Percentiles rank a stretch among this genome's conserved stretches.
Conservation (phyloP, 1,284 basidiomycete genomes). For the Trametes pubescens region DNA sequence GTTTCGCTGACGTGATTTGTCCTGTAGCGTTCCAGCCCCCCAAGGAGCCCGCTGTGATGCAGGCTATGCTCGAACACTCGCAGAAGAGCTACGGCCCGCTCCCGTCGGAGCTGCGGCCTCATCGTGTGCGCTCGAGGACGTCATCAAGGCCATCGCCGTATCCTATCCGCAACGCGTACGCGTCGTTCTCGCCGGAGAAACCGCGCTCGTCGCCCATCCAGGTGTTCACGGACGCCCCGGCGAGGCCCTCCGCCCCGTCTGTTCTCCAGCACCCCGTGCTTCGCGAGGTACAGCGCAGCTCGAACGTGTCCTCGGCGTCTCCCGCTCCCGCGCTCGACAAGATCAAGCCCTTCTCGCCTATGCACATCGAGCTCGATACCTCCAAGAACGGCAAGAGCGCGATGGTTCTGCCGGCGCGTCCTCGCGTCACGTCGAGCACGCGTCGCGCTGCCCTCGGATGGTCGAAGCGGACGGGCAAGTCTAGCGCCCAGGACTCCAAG, state of each 20-base stretch:
- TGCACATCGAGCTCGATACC: constrained; percentile 41
- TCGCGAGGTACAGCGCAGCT: constrained; percentile 47
- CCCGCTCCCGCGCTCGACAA: constrained; percentile 48
- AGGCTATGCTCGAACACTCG: constrained; percentile 76
- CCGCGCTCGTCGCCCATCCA: constrained; percentile 36
- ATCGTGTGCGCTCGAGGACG: constrained; percentile 68
- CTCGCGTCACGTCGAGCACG: constrained; percentile 61
- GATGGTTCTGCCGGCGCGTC: constrained; percentile 51
- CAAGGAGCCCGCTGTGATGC: constrained; percentile 67
- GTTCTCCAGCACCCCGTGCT: constrained; percentile 27
- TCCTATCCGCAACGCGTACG: constrained; percentile 57
- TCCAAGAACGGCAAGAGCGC: constrained; percentile 37
- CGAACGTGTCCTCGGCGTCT: constrained; percentile 42
- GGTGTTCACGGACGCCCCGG: constrained; percentile 28
- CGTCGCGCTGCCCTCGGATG: constrained; percentile 66
- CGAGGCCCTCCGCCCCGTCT: constrained; percentile 30
- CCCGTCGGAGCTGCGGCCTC: constrained; percentile 69
- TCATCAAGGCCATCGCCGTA: constrained; percentile 78
- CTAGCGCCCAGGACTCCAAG: constrained; percentile 47
- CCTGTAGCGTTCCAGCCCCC: constrained; percentile 75
- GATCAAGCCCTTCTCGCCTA: constrained; percentile 54
- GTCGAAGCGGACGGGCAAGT: constrained; percentile 60
- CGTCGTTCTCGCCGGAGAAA: constrained; percentile 53
- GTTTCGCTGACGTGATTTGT: constrained; percentile 1
- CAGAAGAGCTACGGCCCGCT: constrained; percentile 73